Evolutionary conservation across 2,329 filamentous ascomycete species (phyloP), one percentile per base, ranked within the genome.

Genomic region (Alternaria dauci): DNA sequence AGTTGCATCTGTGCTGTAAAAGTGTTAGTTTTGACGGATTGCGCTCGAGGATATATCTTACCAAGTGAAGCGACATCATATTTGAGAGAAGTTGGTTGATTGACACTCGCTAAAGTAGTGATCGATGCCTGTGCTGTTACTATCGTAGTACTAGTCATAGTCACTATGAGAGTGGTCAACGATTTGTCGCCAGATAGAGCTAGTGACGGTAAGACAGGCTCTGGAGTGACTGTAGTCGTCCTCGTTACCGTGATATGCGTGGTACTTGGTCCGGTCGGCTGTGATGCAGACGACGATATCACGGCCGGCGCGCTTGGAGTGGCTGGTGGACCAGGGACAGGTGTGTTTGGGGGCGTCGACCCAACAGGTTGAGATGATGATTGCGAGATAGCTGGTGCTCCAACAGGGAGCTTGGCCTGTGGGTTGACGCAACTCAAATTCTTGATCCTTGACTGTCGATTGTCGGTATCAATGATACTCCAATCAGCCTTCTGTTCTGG

Each of bases 401-500:
- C 28, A 41, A 14, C 36, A 20, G 54, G 48, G 28, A 34, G 23
- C 34, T 32, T 57, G 18, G 52, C 52, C 12, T 32, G 16, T 5
- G 47, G 23, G 11, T 43, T 55, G 23, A 64, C 60, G 26, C 72
- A 75, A 28, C 62, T 67, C 50, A 74, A 16, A 25, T 73, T 57
- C n/a, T 52, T 61, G 26, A 74, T 70, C 2, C 66, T 62, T 32
- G 67, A 63, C 53, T 64, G 47, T 38, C 63, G 54, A 3, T 66
- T 58, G 5, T 26, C 8, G 2, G 39, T 39, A 38, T 76, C 69
- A 14, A 76, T 41, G 2, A 75, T 41, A 2, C 67, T 71, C 72
- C 71, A 75, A 52, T 75, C 72, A 11, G 66, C 67, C 38, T 43
- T 59, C 9, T 70, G 63, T 4, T 64, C 62, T 5, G 58, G 53